Evolutionary conservation across 768 basidiomycete species (phyloP).

Genomic region (Xerocomellus amylosporus): DNA sequence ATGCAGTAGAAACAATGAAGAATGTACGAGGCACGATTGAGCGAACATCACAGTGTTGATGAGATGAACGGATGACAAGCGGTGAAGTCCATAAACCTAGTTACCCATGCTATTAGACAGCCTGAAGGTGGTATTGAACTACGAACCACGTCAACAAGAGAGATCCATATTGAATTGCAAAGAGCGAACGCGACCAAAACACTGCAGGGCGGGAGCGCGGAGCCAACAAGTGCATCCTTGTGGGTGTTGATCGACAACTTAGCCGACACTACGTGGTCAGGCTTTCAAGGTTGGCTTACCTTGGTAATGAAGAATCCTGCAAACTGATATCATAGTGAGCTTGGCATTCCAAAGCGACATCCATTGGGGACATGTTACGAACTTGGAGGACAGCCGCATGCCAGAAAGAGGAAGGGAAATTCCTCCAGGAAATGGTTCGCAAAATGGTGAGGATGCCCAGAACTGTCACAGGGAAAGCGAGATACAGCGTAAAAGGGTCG

Average conservation of each 20-base stretch:
- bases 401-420: slow-evolving; percentile 26
- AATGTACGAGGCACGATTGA: slow-evolving; percentile 19
- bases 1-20: slow-evolving; percentile 12
- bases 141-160: slow-evolving; percentile 27
- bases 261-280: not conserved
- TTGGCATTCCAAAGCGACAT: not conserved
- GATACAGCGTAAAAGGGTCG: slow-evolving; percentile 22
- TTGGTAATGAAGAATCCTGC: slow-evolving; percentile 33
- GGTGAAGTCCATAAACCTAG: slow-evolving; percentile 26
- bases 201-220: not conserved
- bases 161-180: slow-evolving; percentile 20
- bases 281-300: slow-evolving; percentile 12
- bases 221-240: slow-evolving; percentile 21
- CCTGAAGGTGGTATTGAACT: not conserved
- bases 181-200: slow-evolving; percentile 20
- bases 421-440: slow-evolving; percentile 18
- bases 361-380: slow-evolving; percentile 4
- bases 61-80: slow-evolving; percentile 14
- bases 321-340: slow-evolving; percentile 22
- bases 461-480: slow-evolving; percentile 24
- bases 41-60: slow-evolving; percentile 27
- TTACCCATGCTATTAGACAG: not conserved
- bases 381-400: slow-evolving; percentile 37
- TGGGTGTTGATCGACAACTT: not conserved
- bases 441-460: slow-evolving; percentile 20